Base-by-base conservation (phyloP, 345 rosid species). In the Camelina neglecta region DNA sequence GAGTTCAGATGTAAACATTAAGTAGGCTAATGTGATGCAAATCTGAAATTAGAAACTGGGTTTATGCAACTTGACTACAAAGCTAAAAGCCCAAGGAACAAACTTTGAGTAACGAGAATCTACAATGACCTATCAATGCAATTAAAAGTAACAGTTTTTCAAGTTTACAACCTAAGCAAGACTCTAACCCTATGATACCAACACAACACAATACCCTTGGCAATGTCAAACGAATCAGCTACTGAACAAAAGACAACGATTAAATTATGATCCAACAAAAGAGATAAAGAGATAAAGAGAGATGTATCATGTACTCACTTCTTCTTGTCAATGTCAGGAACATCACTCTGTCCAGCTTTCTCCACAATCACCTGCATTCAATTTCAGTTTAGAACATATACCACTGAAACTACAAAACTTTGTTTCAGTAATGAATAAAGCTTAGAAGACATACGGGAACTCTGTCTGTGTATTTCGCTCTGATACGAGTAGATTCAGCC, bases 291-390 rank as follows among this genome's bases (percentile, higher is more conserved):
- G 11, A 70, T 12, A 35, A 35, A 68, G 26, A 58, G 11, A 70
- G 2, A 50, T 31, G 20, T 48, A 82, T 75, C 53, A 81, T 90
- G 83, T 84, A 60, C 88, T 83, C 66, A 90, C 97, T 92, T 92
- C 60, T 86, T 89, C 89, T 89, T 90, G 82, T 90, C 98, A 58
- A 90, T 90, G 81, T 74, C 79, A 24, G 93, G 95, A 65, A 93
- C 87, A 82, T 89, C 95, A 73, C 95, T 93, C 74, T 85, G 84
- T 79, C 83, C 89, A 10, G 87, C 95, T 78, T 85, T 93, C 70
- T 90, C 97, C 72, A 90, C 95, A 69, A 90, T 90, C 72, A 90
- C 98, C 96, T 93, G 65, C 31, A 56, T 62, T 62, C 20, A 0
- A 2, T 60, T 67, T 51, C 58, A 26, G n/a, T 7, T 77, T 26